Evolutionary conservation across 106 monocot genomes (phyloP).

Genomic region (Vanilla planifolia): DNA sequence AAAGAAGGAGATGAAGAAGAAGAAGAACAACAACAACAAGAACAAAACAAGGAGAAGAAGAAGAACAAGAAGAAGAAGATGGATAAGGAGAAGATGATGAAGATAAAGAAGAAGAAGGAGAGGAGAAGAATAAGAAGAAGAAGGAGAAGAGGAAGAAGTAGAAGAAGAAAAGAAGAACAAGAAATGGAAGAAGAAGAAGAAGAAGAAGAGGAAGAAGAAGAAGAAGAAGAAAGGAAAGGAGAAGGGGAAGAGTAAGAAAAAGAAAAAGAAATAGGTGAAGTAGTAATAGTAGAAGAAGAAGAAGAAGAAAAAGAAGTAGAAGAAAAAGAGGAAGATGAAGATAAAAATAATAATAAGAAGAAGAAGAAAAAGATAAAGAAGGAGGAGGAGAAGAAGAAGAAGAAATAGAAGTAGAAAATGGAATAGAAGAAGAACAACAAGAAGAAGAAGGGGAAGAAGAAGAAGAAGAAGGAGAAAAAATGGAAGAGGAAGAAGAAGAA

Average conservation of each 20-base stretch:
- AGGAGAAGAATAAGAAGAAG: too few relatives aligned
- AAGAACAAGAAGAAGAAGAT: too few relatives aligned
- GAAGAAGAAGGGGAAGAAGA: neutral
- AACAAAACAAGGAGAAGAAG: too few relatives aligned
- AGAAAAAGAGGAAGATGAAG: too few relatives aligned
- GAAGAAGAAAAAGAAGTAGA: neutral
- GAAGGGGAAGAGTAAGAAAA: neutral
- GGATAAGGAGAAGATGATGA: too few relatives aligned
- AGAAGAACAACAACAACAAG: too few relatives aligned
- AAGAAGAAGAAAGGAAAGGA: neutral
- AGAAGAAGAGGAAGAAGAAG: neutral
- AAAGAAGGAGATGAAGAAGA: too few relatives aligned
- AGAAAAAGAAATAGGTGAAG: too few relatives aligned
- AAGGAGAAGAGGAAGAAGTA: too few relatives aligned
- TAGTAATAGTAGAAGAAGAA: neutral
- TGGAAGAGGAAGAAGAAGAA: neutral
- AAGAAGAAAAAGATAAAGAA: too few relatives aligned
- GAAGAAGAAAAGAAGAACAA: neutral
- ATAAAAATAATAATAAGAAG: too few relatives aligned
- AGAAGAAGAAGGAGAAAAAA: neutral
- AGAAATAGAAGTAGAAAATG: neutral
- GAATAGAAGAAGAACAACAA: neutral
- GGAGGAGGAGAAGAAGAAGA: neutral
- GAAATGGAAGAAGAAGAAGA: neutral
- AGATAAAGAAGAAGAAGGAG: neutral